These are phyloP conservation scores for Testicularia cyperi DNA, from an alignment of 1,284 basidiomycete genomes.

Conservation along the genomic window DNA sequence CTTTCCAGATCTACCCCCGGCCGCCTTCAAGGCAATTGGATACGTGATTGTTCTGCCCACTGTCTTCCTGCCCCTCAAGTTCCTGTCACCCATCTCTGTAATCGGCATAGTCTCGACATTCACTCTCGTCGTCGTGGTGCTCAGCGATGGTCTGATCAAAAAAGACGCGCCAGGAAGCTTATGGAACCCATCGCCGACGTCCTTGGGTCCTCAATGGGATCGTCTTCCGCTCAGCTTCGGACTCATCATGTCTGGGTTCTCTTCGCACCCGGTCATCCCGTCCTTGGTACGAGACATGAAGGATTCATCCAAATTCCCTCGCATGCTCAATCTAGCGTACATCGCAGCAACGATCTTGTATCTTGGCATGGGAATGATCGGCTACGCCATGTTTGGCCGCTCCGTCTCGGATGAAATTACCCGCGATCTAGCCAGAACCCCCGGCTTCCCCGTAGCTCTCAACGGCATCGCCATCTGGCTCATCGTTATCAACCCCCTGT, in stretches of 20 bases:
- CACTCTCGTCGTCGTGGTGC: slow-evolving; percentile 75
- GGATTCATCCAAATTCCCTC: slow-evolving; percentile 76
- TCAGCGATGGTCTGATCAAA: slow-evolving; percentile 82
- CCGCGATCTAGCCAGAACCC: slow-evolving; percentile 74
- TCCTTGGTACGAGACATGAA: slow-evolving; percentile 86
- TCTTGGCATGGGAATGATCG: slow-evolving; percentile 76
- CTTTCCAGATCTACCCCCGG: slow-evolving; percentile 20
- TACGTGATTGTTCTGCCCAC: slow-evolving; percentile 48
- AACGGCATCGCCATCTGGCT: slow-evolving; percentile 83
- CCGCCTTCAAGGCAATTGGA: slow-evolving; percentile 49
- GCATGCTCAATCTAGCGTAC: slow-evolving; percentile 85
- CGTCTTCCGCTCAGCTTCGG: slow-evolving; percentile 71
- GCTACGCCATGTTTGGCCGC: slow-evolving; percentile 74
- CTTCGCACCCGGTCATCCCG: slow-evolving; percentile 89
- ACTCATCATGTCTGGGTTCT: slow-evolving; percentile 94
- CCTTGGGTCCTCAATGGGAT: slow-evolving; percentile 66
- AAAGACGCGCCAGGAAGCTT: slow-evolving; percentile 77
- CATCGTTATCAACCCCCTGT: slow-evolving; percentile 73
- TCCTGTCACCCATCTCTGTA: slow-evolving; percentile 53
- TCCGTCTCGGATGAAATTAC: slow-evolving; percentile 75
- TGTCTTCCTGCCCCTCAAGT: slow-evolving; percentile 51
- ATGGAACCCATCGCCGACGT: slow-evolving; percentile 73
- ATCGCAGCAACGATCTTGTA: slow-evolving; percentile 77
- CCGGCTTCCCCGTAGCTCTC: slow-evolving; percentile 73
- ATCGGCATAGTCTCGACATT: slow-evolving; percentile 61